Evolutionary conservation across 768 basidiomycete genomes (phyloP), one percentile per base, ranked within the genome.

Genomic region (Coprinopsis marcescibilis): DNA sequence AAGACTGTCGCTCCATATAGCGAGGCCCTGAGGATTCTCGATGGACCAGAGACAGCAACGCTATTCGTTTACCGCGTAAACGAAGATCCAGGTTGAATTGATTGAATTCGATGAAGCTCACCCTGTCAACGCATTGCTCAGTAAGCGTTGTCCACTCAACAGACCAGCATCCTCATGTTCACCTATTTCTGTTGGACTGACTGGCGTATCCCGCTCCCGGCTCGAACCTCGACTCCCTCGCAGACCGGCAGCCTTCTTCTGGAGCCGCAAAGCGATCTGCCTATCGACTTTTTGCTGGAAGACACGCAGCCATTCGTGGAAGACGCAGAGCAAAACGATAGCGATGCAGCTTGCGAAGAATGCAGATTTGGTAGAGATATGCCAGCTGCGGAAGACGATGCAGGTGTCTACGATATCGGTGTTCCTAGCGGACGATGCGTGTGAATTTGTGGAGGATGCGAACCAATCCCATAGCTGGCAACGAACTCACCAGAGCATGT

Each of bases 371-470:
- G 81, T 75, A 50, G 57, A 66, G 55, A 92, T 78, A 67, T 89
- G 87, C 86, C 89, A 92, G 51, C 74, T 71, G 12, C 59, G 66
- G 68, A 90, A 89, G 66, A 92, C 82, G 65, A 90, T 72, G 67
- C 88, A 91, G 36, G 87, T 88, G 66, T 88, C 72, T 60, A 81
- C 64, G 55, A 88, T 76, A 46, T 89, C 78, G 30, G 85, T 85
- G 65, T 89, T 89, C 85, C 79, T 80, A n/a, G n/a, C n/a, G n/a
- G n/a, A n/a, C n/a, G n/a, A n/a, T n/a, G n/a, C n/a, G 26, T 26
- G 20, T 30, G 19, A 12, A 23, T n/a, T 46, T 19, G 23, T 17
- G 23, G 45, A 24, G 34, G 37, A 24, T 6, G 38, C 4, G 7
- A 29, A 24, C 17, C 19, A 17, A 19, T 25, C 30, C 24, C 24